Percentiles rank a stretch among this genome's conserved stretches.
These are phyloP conservation scores for Henckelia pumila DNA, from an alignment of 257 asterid genomes.

Conservation along the genomic window DNA sequence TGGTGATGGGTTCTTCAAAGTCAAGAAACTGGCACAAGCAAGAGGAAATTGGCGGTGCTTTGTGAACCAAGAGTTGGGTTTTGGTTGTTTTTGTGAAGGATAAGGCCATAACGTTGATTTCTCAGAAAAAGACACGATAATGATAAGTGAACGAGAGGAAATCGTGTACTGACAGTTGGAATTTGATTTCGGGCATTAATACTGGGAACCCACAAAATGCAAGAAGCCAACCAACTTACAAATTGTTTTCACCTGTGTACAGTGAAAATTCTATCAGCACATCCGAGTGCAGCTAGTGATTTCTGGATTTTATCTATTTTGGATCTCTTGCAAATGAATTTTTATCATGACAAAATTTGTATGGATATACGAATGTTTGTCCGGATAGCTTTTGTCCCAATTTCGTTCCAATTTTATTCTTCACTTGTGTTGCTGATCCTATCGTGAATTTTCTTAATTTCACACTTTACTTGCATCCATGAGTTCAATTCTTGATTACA, in stretches of 20 bases:
- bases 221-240: neutral
- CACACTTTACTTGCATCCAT: too few species aligned
- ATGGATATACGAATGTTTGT: neutral
- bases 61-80: constrained; percentile 54
- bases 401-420: neutral
- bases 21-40: constrained; percentile 27
- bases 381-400: neutral
- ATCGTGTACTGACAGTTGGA: constrained; percentile 6
- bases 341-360: neutral
- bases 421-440: too few species aligned
- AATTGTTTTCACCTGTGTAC: neutral
- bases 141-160: constrained; percentile 20
- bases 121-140: constrained; percentile 24
- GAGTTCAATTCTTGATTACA: too few species aligned
- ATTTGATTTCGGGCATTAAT: constrained; percentile 13
- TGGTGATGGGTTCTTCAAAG: constrained; percentile 32
- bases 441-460: too few species aligned
- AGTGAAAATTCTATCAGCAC: neutral
- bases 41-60: constrained; percentile 30
- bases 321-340: neutral
- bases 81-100: constrained; percentile 55
- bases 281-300: neutral
- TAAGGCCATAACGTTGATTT: constrained; percentile 45
- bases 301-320: neutral
- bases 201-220: neutral